phyloP scores from a whole-genome alignment of 495 filamentous ascomycete species.

The Opeltia flavorubescens region DNA sequence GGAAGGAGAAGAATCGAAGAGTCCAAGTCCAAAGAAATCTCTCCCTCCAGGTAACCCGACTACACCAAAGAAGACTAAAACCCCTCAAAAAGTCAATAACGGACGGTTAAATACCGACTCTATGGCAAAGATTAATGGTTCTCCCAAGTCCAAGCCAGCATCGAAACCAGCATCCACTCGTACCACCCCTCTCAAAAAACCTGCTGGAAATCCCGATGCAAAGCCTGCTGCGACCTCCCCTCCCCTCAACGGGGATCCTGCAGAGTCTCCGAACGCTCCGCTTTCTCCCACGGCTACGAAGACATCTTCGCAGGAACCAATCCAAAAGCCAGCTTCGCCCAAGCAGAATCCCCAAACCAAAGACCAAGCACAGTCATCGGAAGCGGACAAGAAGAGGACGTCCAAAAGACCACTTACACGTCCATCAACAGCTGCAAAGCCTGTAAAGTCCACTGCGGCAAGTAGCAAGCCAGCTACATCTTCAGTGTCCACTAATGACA shows the following conservation, averaged over 20 bases:
- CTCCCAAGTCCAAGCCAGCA: conserved; percentile 6
- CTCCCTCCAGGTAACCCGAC: neutral
- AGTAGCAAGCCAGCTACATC: neutral
- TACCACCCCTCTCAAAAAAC: neutral
- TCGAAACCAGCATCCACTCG: conserved; percentile 2
- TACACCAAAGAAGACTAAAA: conserved; percentile 6
- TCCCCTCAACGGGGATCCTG: no score
- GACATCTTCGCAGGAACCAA: conserved; percentile 12
- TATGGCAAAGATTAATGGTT: conserved; percentile 2
- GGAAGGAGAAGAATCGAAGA: conserved; percentile 4
- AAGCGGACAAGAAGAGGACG: conserved; percentile 23
- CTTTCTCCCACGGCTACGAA: conserved; percentile 7
- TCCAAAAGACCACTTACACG: conserved; percentile 1
- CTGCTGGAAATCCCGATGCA: neutral
- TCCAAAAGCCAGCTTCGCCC: conserved; percentile 2
- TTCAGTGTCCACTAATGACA: conserved; percentile 1
- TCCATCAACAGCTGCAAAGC: conserved; percentile 4
- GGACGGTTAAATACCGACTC: neutral
- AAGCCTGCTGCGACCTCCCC: conserved; percentile 11
- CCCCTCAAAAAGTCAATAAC: neutral
- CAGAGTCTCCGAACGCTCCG: no score
- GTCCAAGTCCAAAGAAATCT: conserved; percentile 1
- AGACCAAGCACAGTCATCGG: conserved; percentile 27
- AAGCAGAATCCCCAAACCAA: conserved; percentile 12
- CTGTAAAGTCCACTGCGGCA: conserved; percentile 16